Percentiles rank a stretch among this genome's conserved stretches.
Evolutionary conservation across 202 grass and related monocot genomes (phyloP).

Genomic region (Cymbopogon flexuosus): DNA sequence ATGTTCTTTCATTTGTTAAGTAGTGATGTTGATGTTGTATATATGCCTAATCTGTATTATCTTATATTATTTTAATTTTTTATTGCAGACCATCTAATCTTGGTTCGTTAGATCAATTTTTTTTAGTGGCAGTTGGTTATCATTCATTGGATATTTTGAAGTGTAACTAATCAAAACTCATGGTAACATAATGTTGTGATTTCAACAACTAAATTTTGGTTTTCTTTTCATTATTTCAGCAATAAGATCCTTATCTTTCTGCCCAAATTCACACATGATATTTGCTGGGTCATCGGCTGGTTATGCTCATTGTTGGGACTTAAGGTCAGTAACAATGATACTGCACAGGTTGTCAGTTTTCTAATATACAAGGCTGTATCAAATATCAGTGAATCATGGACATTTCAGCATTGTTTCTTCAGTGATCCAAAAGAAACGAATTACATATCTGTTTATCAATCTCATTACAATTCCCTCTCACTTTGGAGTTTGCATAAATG

Average conservation of each 20-base stretch:
- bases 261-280: constrained; percentile 46
- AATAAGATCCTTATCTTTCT: constrained; percentile 67
- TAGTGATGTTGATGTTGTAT: background rate
- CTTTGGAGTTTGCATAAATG: background rate
- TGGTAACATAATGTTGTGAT: background rate
- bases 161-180: background rate
- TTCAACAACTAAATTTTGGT: background rate
- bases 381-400: background rate
- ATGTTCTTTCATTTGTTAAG: background rate
- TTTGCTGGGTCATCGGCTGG: constrained; percentile 86
- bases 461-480: background rate
- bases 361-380: background rate
- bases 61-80: background rate
- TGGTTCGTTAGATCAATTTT: background rate
- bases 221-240: constrained; percentile 40
- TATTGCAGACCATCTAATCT: background rate
- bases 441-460: background rate
- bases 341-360: background rate
- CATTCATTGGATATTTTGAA: background rate
- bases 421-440: background rate
- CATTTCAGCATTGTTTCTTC: background rate
- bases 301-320: constrained; percentile 94
- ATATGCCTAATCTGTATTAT: background rate
- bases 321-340: constrained; percentile 52
- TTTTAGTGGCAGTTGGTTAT: constrained; percentile 7